phyloP scores from a whole-genome alignment of 2,329 filamentous ascomycete species.

The Monilinia polystroma region DNA sequence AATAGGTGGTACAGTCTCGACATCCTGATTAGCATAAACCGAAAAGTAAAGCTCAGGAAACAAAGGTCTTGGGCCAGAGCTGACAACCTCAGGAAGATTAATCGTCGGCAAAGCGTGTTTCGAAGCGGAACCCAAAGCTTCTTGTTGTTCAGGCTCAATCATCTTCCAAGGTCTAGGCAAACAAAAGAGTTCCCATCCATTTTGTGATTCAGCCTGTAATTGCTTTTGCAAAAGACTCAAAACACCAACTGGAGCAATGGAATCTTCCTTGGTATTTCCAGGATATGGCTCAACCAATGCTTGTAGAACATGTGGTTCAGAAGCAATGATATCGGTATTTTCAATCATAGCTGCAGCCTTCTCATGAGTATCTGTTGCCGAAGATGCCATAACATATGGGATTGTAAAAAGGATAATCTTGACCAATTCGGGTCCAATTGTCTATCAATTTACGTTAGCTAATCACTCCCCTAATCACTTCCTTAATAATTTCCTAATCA shows the following conservation, averaged over 20 bases:
- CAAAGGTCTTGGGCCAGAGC: conserved; percentile 70
- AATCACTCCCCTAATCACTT: conserved; percentile 24
- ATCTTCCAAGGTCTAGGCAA: conserved; percentile 68
- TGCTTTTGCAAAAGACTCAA: conserved; percentile 84
- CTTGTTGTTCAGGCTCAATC: conserved; percentile 59
- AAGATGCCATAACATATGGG: conserved; percentile 80
- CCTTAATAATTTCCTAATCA: neutral
- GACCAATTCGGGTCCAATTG: conserved; percentile 79
- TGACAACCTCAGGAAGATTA: conserved; percentile 70
- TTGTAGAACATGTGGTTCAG: conserved; percentile 82
- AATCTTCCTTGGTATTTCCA: conserved; percentile 60
- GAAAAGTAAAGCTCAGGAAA: conserved; percentile 95
- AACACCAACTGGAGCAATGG: conserved; percentile 65
- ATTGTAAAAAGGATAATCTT: conserved; percentile 96
- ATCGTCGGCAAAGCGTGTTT: conserved; percentile 80
- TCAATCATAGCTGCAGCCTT: conserved; percentile 79
- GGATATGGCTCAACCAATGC: conserved; percentile 83
- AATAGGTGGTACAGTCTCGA: conserved; percentile 81
- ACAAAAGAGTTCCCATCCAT: conserved; percentile 71
- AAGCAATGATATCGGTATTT: conserved; percentile 92
- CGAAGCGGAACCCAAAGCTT: conserved; percentile 57
- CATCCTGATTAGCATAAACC: conserved; percentile 82
- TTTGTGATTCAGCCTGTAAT: conserved; percentile 71
- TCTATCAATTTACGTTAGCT: conserved; percentile 43
- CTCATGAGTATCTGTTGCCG: conserved; percentile 66